Conservation (phyloP, 2,329 filamentous ascomycete genomes). For the Fusarium papillatum region DNA sequence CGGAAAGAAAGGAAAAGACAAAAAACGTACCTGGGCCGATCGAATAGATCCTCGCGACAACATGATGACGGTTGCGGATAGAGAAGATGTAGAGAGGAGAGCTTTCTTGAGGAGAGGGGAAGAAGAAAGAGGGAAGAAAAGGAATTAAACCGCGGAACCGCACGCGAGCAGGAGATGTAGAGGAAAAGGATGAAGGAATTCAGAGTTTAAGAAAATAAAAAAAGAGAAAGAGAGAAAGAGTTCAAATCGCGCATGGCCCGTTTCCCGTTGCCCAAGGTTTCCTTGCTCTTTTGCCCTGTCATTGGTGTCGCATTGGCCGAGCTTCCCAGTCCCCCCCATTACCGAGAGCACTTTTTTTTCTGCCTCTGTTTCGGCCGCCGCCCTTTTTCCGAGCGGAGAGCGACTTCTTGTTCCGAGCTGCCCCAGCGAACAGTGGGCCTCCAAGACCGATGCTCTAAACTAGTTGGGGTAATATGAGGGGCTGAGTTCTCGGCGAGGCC, state of each 20-base stretch:
- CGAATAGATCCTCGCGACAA: slow-evolving; percentile 70
- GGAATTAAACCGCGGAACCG: slow-evolving; percentile 18
- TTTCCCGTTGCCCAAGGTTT: slow-evolving; percentile 28
- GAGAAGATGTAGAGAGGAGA: slow-evolving; percentile 33
- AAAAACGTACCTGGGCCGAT: slow-evolving; percentile 66
- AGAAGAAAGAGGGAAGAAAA: slow-evolving; percentile 10
- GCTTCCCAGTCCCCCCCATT: slow-evolving; percentile 24
- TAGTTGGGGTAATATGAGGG: slow-evolving; percentile 22
- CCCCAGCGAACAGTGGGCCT: slow-evolving; percentile 27
- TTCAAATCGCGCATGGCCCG: slow-evolving; percentile 18
- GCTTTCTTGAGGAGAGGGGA: slow-evolving; percentile 21
- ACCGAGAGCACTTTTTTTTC: slow-evolving; percentile 29
- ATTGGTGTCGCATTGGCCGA: slow-evolving; percentile 40
- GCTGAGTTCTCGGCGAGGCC: slow-evolving; percentile 4
- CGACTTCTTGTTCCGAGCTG: slow-evolving; percentile 41
- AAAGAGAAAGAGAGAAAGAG: slow-evolving; percentile 15
- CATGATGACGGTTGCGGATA: slow-evolving; percentile 57
- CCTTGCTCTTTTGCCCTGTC: slow-evolving; percentile 19
- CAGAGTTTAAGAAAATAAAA: slow-evolving; percentile 27
- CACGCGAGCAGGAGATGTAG: slow-evolving; percentile 23
- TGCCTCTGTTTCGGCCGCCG: slow-evolving; percentile 33
- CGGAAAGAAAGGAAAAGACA: slow-evolving; percentile 7
- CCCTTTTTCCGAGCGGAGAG: slow-evolving; percentile 37
- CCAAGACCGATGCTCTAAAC: slow-evolving; percentile 6
- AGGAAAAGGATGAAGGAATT: slow-evolving; percentile 13